Conservation (phyloP, 140 eudicot genomes). For the Flaveria floridana region DNA sequence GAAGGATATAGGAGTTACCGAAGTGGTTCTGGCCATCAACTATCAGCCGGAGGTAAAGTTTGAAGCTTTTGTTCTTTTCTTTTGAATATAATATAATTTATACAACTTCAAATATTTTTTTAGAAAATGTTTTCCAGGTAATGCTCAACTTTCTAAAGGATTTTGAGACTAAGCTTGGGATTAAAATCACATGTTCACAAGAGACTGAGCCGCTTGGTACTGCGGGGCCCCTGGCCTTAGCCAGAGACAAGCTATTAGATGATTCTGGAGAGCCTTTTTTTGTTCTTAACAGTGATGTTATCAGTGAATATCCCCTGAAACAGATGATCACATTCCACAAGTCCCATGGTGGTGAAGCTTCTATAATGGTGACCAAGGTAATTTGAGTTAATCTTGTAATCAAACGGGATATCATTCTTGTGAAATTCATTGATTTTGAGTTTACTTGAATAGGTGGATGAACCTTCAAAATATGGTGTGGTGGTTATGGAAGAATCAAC, state of each 20-base stretch:
- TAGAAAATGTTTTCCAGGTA: conserved; percentile 43
- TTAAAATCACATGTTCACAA: conserved; percentile 85
- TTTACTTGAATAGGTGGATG: conserved; percentile 66
- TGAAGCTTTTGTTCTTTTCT: conserved; percentile 6
- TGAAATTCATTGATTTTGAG: conserved; percentile 1
- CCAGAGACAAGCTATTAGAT: conserved; percentile 80
- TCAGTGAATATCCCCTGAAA: conserved; percentile 85
- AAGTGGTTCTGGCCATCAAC: conserved; percentile 94
- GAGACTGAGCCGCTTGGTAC: conserved; percentile 99
- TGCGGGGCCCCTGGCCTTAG: conserved; percentile 95
- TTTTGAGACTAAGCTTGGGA: conserved; percentile 83
- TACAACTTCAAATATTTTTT: not conserved
- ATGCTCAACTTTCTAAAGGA: conserved; percentile 93
- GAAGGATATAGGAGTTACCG: conserved; percentile 89
- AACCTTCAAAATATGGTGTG: conserved; percentile 97
- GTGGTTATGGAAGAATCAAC: conserved; percentile 89
- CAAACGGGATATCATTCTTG: not conserved
- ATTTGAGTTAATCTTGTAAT: not conserved
- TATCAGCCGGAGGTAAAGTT: conserved; percentile 89
- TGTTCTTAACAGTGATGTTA: conserved; percentile 95
- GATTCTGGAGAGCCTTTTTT: conserved; percentile 91
- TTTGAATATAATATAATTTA: not conserved
- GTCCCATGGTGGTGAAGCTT: conserved; percentile 98
- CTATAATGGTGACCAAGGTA: conserved; percentile 97
- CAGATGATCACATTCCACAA: conserved; percentile 92